Percentiles rank a stretch among this genome's conserved stretches.
Evolutionary conservation across 768 basidiomycete genomes (phyloP).

Genomic region (Jaapia argillacea): DNA sequence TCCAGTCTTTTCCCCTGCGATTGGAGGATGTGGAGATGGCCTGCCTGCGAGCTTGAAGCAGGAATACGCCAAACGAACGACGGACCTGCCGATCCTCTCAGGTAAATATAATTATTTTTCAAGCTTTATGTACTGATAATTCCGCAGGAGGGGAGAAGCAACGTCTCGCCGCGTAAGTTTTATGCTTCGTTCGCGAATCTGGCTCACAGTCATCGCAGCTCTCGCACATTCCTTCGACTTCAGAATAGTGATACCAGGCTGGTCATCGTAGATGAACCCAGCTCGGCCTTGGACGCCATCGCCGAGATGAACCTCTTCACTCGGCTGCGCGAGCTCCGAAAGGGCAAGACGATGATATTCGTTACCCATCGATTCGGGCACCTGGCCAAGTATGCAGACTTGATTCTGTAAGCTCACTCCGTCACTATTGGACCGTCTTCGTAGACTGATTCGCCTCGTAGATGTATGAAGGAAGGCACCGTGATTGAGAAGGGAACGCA

Average conservation of each 20-base stretch:
- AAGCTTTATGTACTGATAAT: too few relatives aligned
- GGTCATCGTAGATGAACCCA: slow-evolving; percentile 14
- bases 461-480: slow-evolving; percentile 22
- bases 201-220: too few relatives aligned
- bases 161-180: slow-evolving; percentile 3
- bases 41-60: too few relatives aligned
- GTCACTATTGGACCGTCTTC: background rate
- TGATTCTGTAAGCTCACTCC: background rate
- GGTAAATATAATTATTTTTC: too few relatives aligned
- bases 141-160: slow-evolving; percentile 17
- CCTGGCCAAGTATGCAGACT: slow-evolving; percentile 2
- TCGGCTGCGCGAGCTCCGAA: slow-evolving; percentile 2
- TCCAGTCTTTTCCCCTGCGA: too few relatives aligned
- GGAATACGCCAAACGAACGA: too few relatives aligned
- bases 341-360: slow-evolving; percentile 8
- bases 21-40: too few relatives aligned
- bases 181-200: too few relatives aligned
- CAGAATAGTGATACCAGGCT: slow-evolving; percentile 10
- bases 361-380: slow-evolving; percentile 5
- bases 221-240: background rate
- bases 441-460: slow-evolving; percentile 4
- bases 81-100: too few relatives aligned
- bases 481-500: slow-evolving; percentile 26
- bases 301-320: slow-evolving; percentile 11
- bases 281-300: slow-evolving; percentile 15